phyloP scores from a whole-genome alignment of 228 moss, liverwort and hornwort genomes.

The Sphagnum fallax region DNA sequence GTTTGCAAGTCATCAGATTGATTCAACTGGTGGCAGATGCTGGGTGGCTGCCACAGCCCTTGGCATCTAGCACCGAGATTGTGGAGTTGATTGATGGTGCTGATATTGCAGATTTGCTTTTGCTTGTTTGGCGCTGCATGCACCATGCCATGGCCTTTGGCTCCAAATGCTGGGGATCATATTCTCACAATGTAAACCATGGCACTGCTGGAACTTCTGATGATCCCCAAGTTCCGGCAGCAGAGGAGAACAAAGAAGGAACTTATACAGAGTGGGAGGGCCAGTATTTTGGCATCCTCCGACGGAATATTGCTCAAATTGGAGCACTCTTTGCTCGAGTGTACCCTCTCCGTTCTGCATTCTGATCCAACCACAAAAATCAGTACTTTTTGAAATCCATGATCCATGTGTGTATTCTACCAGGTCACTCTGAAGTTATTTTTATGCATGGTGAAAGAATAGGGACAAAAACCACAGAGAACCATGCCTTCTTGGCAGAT shows the following conservation, averaged over 20 bases:
- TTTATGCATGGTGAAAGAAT: too few relatives aligned
- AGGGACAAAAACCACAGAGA: too few relatives aligned
- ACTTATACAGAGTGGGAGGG: constrained; percentile 80
- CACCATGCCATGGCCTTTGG: constrained; percentile 79
- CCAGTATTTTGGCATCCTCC: constrained; percentile 75
- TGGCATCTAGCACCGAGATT: constrained; percentile 86
- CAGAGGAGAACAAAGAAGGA: constrained; percentile 59
- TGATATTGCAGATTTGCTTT: constrained; percentile 86
- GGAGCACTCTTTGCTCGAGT: constrained; percentile 96
- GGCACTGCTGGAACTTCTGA: constrained; percentile 2
- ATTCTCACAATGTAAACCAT: constrained; percentile 24
- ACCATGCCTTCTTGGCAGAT: too few relatives aligned
- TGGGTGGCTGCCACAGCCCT: constrained; percentile 85
- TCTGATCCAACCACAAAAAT: constrained; percentile 14
- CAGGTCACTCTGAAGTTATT: too few relatives aligned
- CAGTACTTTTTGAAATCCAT: too few relatives aligned
- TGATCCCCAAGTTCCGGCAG: constrained; percentile 22
- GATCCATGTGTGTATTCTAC: too few relatives aligned
- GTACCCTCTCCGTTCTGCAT: constrained; percentile 51
- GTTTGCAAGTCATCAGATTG: constrained; percentile 71
- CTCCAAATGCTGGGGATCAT: constrained; percentile 53
- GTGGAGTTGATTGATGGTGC: constrained; percentile 82
- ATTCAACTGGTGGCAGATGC: constrained; percentile 79
- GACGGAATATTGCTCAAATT: constrained; percentile 76
- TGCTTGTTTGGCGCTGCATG: constrained; percentile 99